Evolutionary conservation across 768 basidiomycete genomes (phyloP), one percentile per base, ranked within the genome.

Genomic region (Tricholoma sp.): DNA sequence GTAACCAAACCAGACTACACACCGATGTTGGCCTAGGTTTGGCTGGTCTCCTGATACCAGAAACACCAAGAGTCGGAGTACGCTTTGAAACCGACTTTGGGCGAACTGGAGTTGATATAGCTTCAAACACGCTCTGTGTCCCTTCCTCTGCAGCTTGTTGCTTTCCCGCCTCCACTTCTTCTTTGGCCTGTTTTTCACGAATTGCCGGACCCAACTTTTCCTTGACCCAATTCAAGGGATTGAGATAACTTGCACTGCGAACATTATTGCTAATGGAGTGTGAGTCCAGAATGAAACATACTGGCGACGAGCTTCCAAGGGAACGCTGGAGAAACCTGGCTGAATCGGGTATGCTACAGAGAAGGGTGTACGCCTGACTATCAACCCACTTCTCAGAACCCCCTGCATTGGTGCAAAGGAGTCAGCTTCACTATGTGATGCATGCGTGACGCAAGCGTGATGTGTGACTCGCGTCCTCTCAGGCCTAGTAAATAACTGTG

Each of bases 171-270:
- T 73, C 69, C 5, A 80, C 68, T 55, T 82, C 79, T 60, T 80
- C 79, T 52, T 73, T 70, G 31, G 72, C 71, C 55, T 68, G 69
- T 63, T 73, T 75, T 67, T 80, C 73, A 52, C 78, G 79, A 21
- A 79, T 66, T 5, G 68, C 69, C 0, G 84, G 80, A 3, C 73
- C 72, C 12, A 89, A 72, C 55, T 80, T 83, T 47, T 87, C 80
- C 58, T 77, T 78, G 8, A 90, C 67, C 88, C 88, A 89, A 16
- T 75, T 72, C 45, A 89, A 63, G 21, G 87, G 86, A 63, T 76
- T 81, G 61, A 81, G 76, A 41, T 78, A 79, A 61, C 83, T 83
- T 27, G 71, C 71, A 61, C 78, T 74, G 57, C 24, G 35, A 21
- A 50, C 14, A 49, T 29, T n/a, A 57, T 54, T 34, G 56, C 39